Conservation (phyloP, 2,329 filamentous ascomycete species). For the Scedosporium aurantiacum region DNA sequence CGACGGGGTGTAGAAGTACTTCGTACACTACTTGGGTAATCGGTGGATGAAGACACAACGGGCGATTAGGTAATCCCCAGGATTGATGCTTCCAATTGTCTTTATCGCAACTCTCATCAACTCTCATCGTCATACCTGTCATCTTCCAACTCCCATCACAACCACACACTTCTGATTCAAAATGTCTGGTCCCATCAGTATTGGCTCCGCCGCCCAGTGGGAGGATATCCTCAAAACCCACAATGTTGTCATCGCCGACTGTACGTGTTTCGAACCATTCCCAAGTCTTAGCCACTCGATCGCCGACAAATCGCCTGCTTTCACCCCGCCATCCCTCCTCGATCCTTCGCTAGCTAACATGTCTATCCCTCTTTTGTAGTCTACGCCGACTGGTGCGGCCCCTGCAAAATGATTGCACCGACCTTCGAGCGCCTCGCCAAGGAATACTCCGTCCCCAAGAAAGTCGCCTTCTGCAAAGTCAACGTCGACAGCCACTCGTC, state of each 20-base stretch:
- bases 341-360: conserved; percentile 1
- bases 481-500: conserved; percentile 75
- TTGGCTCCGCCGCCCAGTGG: conserved; percentile 61
- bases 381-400: conserved; percentile 90
- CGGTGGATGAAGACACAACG: no score
- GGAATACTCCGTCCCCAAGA: conserved; percentile 68
- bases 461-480: conserved; percentile 84
- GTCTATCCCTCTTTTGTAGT: conserved; percentile 38
- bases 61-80: no score
- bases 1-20: no score
- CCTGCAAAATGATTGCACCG: conserved; percentile 86
- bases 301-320: background rate
- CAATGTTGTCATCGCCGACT: conserved; percentile 79
- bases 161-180: conserved; percentile 8
- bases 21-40: no score
- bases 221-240: conserved; percentile 59
- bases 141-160: background rate
- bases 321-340: background rate
- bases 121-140: background rate
- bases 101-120: background rate
- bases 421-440: conserved; percentile 74
- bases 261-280: conserved; percentile 38
- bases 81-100: no score
- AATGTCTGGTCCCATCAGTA: conserved; percentile 39
- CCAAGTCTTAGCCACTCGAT: no score